These are phyloP conservation scores for Sclerotiophoma versabilis DNA, from an alignment of 2,329 filamentous ascomycete species.

Conservation along the genomic window DNA sequence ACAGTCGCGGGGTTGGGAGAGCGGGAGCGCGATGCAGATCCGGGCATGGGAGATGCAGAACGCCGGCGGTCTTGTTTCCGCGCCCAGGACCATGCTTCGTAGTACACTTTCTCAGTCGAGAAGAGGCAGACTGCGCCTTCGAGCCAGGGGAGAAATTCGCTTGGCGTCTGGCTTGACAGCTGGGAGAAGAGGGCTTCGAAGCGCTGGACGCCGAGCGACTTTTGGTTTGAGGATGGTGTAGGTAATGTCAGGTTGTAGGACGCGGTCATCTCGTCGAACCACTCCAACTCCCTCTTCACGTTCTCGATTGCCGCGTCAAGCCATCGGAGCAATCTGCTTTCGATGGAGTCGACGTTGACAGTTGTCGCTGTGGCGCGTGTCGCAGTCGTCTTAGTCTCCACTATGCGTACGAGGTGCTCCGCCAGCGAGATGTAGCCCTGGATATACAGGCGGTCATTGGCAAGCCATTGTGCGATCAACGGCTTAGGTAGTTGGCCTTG, in stretches of 20 bases:
- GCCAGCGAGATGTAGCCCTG: conserved; percentile 40
- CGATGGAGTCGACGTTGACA: conserved; percentile 22
- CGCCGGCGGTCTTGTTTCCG: conserved; percentile 30
- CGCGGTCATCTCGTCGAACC: conserved; percentile 43
- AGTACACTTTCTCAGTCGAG: conserved; percentile 46
- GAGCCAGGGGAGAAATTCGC: conserved; percentile 41
- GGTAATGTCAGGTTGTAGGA: conserved; percentile 23
- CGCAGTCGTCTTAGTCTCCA: conserved; percentile 21
- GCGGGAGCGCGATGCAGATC: no score
- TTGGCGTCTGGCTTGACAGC: conserved; percentile 11
- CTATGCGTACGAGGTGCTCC: conserved; percentile 32
- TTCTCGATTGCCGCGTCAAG: conserved; percentile 43
- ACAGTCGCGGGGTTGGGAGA: background rate
- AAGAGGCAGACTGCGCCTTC: conserved; percentile 44
- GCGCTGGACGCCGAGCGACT: conserved; percentile 37
- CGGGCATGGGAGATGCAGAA: no score
- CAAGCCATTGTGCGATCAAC: conserved; percentile 43
- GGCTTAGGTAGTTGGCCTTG: conserved; percentile 41
- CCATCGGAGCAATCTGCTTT: conserved; percentile 38
- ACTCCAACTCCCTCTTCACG: conserved; percentile 38
- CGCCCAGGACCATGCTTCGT: conserved; percentile 46
- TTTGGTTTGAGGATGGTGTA: conserved; percentile 4
- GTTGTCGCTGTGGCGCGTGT: conserved; percentile 25
- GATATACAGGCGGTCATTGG: conserved; percentile 45
- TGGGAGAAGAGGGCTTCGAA: conserved; percentile 39